Conservation (phyloP, 192 early-diverging fungal genomes). For the Backusella luteola region DNA sequence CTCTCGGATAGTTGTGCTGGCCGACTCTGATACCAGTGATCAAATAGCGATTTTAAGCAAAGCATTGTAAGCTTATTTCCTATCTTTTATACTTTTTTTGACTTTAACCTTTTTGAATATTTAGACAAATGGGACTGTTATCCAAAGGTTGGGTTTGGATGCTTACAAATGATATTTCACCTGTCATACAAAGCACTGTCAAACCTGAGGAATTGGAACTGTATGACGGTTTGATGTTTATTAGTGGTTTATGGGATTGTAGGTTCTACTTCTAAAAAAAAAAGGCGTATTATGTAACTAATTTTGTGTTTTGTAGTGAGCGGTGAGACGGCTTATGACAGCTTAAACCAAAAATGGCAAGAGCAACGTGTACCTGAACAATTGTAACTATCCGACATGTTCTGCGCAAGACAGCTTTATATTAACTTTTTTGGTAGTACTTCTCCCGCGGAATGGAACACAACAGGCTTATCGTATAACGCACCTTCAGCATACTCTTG, state of each 20-base stretch:
- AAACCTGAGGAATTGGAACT: not conserved
- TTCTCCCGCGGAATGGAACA: not conserved
- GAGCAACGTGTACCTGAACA: constrained; percentile 1
- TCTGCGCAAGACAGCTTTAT: not conserved
- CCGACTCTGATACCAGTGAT: constrained; percentile 7
- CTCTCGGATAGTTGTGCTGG: constrained; percentile 11
- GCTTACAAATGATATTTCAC: constrained; percentile 16
- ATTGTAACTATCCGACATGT: constrained; percentile 14
- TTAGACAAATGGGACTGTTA: constrained; percentile 25
- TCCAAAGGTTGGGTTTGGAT: constrained; percentile 31
- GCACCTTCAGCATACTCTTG: constrained; percentile 28
- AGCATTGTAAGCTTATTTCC: constrained; percentile 4
- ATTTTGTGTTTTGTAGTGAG: constrained; percentile 18
- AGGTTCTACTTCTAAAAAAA: not conserved
- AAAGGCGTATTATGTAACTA: not conserved
- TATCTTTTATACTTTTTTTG: not conserved
- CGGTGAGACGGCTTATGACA: constrained; percentile 12
- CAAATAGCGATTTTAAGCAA: constrained; percentile 10
- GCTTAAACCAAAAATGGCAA: constrained; percentile 7
- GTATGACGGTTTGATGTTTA: constrained; percentile 31
- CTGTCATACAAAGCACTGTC: not conserved
- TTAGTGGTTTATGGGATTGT: constrained; percentile 33
- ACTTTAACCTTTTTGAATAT: not conserved
- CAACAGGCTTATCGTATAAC: constrained; percentile 21
- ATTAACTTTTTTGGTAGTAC: not conserved